phyloP scores from a whole-genome alignment of 345 rosid genomes.

The Leavenworthia alabamica region DNA sequence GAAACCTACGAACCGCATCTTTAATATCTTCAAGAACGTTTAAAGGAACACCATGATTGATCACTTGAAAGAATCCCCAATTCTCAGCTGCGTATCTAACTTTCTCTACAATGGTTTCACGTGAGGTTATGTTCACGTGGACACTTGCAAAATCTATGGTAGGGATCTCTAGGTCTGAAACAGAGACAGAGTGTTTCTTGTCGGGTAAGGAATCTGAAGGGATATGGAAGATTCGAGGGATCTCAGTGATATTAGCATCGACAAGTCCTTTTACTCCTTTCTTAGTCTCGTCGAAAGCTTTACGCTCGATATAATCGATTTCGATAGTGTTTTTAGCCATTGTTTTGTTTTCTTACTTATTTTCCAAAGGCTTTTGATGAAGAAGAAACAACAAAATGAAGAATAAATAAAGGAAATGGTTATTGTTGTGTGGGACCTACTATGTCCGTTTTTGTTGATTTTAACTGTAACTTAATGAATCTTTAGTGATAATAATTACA shows the following conservation, averaged over 20 bases:
- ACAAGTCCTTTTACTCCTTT: slow-evolving; percentile 33
- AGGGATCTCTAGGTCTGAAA: slow-evolving; percentile 23
- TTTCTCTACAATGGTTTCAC: slow-evolving; percentile 19
- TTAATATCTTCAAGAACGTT: slow-evolving; percentile 23
- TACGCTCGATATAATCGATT: slow-evolving; percentile 14
- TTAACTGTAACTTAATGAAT: background rate
- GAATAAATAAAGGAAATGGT: background rate
- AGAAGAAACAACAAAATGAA: background rate
- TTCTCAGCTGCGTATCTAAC: slow-evolving; percentile 23
- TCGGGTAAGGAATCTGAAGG: background rate
- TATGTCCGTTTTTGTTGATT: background rate
- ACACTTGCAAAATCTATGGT: slow-evolving; percentile 34
- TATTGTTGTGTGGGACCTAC: background rate
- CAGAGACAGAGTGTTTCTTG: background rate
- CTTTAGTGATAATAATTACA: background rate
- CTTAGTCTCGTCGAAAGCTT: slow-evolving; percentile 33
- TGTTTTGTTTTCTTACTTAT: background rate
- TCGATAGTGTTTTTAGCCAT: background rate
- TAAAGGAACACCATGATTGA: slow-evolving; percentile 39
- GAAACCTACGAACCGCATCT: slow-evolving; percentile 19
- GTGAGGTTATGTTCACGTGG: background rate
- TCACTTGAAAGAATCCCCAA: slow-evolving; percentile 45
- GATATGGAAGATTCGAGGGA: slow-evolving; percentile 28
- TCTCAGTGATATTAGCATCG: slow-evolving; percentile 17
- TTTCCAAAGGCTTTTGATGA: background rate